Evolutionary conservation across 164 flowering plant species (phyloP).

Genomic region (Nymphaea colorata): DNA sequence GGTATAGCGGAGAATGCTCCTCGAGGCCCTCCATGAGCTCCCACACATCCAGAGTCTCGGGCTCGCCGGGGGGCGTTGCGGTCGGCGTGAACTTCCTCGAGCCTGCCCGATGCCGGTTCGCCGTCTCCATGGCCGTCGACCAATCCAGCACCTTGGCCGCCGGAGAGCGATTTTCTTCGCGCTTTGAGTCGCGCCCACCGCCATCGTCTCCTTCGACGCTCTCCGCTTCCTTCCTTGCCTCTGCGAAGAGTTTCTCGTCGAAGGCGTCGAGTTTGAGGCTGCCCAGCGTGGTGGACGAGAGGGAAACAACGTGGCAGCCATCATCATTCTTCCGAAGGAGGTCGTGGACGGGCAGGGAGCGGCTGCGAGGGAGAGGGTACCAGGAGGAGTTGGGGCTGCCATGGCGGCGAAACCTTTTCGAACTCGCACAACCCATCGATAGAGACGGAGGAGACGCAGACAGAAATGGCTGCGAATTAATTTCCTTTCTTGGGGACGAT

Average conservation of each 20-base stretch:
- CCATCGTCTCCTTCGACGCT: neutral
- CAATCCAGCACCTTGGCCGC: conserved; percentile 10
- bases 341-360: conserved; percentile 31
- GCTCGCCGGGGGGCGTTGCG: conserved; percentile 72
- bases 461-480: neutral
- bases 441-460: neutral
- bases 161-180: neutral
- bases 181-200: neutral
- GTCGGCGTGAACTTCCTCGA: conserved; percentile 60
- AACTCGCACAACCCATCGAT: conserved; percentile 60
- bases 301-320: conserved; percentile 48
- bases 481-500: neutral
- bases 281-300: conserved; percentile 31
- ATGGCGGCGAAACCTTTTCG: conserved; percentile 36
- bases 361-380: conserved; percentile 34
- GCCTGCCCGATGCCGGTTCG: conserved; percentile 59
- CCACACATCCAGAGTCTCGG: conserved; percentile 80
- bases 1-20: conserved; percentile 35
- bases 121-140: conserved; percentile 50
- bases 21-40: conserved; percentile 93
- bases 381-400: conserved; percentile 19
- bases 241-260: neutral
- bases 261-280: neutral
- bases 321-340: conserved; percentile 24
- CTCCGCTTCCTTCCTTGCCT: neutral